Evolutionary conservation across 257 asterid genomes (phyloP), one percentile per base, ranked within the genome.

Genomic region (Solanum boliviense): DNA sequence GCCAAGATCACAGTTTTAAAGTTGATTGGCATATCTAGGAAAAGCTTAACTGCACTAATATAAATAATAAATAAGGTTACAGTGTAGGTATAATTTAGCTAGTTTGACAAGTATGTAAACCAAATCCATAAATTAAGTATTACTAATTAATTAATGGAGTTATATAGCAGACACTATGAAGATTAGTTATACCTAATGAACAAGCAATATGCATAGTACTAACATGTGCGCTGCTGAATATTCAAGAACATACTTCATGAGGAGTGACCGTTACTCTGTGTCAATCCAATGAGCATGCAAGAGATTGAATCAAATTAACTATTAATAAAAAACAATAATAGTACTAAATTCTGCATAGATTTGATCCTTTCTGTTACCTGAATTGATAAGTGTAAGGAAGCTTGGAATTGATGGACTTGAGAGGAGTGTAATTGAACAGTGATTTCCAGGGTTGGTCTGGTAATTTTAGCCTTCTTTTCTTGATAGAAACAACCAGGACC

Each of bases 321-420:
- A 48, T 29, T 27, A 27, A 79, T 44, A 15, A 18, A 7, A 7
- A 82, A 5, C 18, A 31, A 82, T 9, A 48, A 1, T 44, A 5
- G 52, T 44, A 29, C 29, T 18, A 29, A 44, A 79, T 5, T 27
- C 46, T 13, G 21, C 16, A 79, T 44, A 79, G 18, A 11, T 82
- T 82, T 82, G 70, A 21, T 48, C 18, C 2, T 5, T 48, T 29
- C 3, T 56, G 41, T 85, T 89, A 95, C 98, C 98, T 93, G 95
- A 94, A 93, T 29, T 94, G 97, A 11, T 88, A 86, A 12, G 97
- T 94, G 82, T 94, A 89, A 31, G 96, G 91, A 87, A 94, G 93
- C 90, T 83, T 91, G 41, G 98, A 91, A 74, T 95, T 95, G 88
- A 90, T 88, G 76, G 98, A 94, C 76, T 89, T 92, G 0, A 90